Base-by-base conservation (phyloP, 2,329 filamentous ascomycete species). In the Pleurostoma richardsiae region DNA sequence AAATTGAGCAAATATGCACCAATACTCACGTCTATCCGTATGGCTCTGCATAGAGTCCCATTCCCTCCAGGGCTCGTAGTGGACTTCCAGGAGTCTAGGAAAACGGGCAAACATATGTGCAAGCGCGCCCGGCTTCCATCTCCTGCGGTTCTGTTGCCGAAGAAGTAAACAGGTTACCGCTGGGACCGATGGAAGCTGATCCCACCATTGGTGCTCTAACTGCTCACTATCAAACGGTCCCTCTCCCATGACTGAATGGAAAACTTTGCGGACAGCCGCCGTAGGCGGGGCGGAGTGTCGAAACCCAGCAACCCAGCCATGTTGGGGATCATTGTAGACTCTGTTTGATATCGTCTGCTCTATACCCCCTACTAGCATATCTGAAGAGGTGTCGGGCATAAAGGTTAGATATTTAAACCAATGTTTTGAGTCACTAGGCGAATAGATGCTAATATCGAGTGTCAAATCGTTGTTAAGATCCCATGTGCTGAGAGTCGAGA, bases 21-120 rank as follows among this genome's bases (percentile, higher is more conserved):
- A 46, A 46, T 44, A 50, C 54, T 57, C 27, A 58, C 54, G 3
- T 48, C 3, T 47, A 47, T 59, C 52, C 10, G 50, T 55, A 10
- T 1, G 2, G 5, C 26, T 19, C 45, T 57, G 53, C 7, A 26
- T 4, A 10, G 2, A n/a, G 30, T 50, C 42, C 58, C 57, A 62
- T 54, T 59, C 55, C 53, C 57, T 61, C 60, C 58, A 62, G 40
- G 57, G 59, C 48, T 65, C 59, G 53, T 63, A 63, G 45, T 62
- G 52, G 40, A 65, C 27, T 52, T 61, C 59, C 46, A 58, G 51
- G 44, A 64, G 55, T 46, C 52, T 55, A 41, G 59, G 61, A 43
- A 63, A 55, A 49, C 56, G 53, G 49, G 53, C 43, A 54, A 63
- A 51, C 55, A 65, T 58, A 30, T 58, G 53, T 52, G 55, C 55